Percentiles rank a stretch among this genome's conserved stretches.
phyloP scores from a whole-genome alignment of 2,329 filamentous ascomycete species.

The Aschersonia sp. region DNA sequence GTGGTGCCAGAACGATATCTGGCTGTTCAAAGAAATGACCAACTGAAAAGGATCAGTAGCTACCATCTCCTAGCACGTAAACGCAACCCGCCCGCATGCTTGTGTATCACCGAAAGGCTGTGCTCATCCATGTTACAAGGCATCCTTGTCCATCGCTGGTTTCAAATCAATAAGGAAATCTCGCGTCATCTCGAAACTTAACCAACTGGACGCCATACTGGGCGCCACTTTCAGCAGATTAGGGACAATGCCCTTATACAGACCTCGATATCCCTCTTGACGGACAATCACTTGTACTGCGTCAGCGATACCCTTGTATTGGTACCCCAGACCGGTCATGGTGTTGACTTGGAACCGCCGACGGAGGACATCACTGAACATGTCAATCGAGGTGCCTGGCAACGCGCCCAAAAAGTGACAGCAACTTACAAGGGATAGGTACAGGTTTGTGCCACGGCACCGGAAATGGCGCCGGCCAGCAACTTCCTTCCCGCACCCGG shows the following conservation, averaged over 20 bases:
- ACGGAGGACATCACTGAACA: conserved; percentile 67
- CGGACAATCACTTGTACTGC: conserved; percentile 68
- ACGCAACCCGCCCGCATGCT: too few relatives aligned
- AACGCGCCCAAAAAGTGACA: too few relatives aligned
- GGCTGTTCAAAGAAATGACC: too few relatives aligned
- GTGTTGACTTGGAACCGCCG: conserved; percentile 97
- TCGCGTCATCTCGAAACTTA: conserved; percentile 88
- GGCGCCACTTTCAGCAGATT: conserved; percentile 95
- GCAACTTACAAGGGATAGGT: conserved; percentile 86
- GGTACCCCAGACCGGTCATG: conserved; percentile 96
- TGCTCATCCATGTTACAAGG: conserved; percentile 8
- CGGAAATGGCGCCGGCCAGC: conserved; percentile 82
- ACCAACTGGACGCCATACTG: conserved; percentile 97
- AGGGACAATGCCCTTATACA: conserved; percentile 93
- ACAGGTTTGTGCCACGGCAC: conserved; percentile 90
- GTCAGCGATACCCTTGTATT: conserved; percentile 78
- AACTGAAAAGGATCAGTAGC: too few relatives aligned
- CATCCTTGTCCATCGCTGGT: conserved; percentile 19
- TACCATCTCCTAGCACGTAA: too few relatives aligned
- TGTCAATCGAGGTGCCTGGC: neutral
- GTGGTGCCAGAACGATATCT: too few relatives aligned
- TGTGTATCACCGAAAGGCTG: too few relatives aligned
- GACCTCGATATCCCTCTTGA: conserved; percentile 69
- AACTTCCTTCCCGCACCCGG: conserved; percentile 71
- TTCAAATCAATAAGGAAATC: conserved; percentile 64